Conservation (phyloP, 2,329 filamentous ascomycete genomes). For the Fusarium annulatum region DNA sequence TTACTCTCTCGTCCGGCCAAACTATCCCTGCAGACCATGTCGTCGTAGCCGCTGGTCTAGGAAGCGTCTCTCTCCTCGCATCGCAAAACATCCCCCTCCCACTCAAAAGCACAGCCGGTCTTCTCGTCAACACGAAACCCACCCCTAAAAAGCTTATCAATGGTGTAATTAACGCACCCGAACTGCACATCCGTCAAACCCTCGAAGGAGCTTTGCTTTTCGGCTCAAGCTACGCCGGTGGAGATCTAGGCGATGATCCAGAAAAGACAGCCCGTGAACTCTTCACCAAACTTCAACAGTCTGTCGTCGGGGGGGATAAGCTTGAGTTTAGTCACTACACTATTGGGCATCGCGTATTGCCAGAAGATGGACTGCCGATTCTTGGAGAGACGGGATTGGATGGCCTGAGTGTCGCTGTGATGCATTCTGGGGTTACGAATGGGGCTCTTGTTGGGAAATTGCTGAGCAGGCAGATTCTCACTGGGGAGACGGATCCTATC, state of each 20-base stretch:
- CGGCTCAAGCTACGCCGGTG: slow-evolving; percentile 5
- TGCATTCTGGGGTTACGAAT: slow-evolving; percentile 30
- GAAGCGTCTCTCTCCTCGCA: slow-evolving; percentile 16
- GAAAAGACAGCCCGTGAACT: slow-evolving; percentile 16
- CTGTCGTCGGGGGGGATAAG: background rate
- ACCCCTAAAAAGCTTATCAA: background rate
- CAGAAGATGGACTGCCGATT: slow-evolving; percentile 18
- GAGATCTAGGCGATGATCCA: slow-evolving; percentile 10
- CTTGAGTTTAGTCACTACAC: slow-evolving; percentile 22
- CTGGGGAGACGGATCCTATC: background rate
- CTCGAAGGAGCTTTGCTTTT: background rate
- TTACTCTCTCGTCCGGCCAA: slow-evolving; percentile 5
- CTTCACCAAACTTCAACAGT: background rate
- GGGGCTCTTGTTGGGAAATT: slow-evolving; percentile 18
- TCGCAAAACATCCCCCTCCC: slow-evolving; percentile 3
- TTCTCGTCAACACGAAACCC: slow-evolving; percentile 20
- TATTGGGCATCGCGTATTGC: slow-evolving; percentile 1
- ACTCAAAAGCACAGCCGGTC: background rate
- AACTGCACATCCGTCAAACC: slow-evolving; percentile 22
- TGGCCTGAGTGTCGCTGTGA: slow-evolving; percentile 14
- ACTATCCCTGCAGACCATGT: background rate
- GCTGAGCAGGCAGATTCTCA: slow-evolving; percentile 4
- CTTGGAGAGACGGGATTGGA: slow-evolving; percentile 11
- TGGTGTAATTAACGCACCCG: background rate
- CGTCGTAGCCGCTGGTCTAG: slow-evolving; percentile 17